Percentiles rank a stretch among this genome's conserved stretches.
Evolutionary conservation across 2,329 filamentous ascomycete species (phyloP).

Genomic region (Cercospora canescens): DNA sequence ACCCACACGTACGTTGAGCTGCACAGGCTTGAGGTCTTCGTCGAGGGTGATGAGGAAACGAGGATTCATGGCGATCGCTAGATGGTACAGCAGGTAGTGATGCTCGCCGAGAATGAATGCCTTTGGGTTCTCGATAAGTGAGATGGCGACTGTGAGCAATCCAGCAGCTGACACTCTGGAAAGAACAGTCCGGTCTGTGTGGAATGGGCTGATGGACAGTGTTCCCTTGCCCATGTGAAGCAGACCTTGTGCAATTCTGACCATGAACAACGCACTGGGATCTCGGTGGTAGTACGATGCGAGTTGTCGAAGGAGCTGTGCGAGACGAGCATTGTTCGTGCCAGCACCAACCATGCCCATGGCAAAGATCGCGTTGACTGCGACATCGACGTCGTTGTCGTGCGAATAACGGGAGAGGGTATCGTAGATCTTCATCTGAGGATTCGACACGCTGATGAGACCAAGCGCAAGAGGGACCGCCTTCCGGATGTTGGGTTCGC

Average conservation of each 20-base stretch:
- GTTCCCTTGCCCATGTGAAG: slow-evolving; percentile 99
- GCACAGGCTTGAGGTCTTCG: slow-evolving; percentile 88
- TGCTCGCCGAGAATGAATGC: slow-evolving; percentile 70
- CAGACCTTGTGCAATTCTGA: slow-evolving; percentile 94
- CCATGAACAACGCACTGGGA: slow-evolving; percentile 96
- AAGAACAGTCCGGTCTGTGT: slow-evolving; percentile 94
- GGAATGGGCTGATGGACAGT: slow-evolving; percentile 95
- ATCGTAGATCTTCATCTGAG: slow-evolving; percentile 99
- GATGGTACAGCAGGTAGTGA: slow-evolving; percentile 96
- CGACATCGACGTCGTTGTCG: slow-evolving; percentile 97
- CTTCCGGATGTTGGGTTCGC: slow-evolving; percentile 93
- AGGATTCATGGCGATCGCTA: slow-evolving; percentile 95
- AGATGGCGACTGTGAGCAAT: slow-evolving; percentile 83
- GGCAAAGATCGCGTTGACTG: slow-evolving; percentile 97
- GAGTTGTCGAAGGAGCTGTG: slow-evolving; percentile 88
- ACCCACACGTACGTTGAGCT: slow-evolving; percentile 93
- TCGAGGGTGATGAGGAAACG: slow-evolving; percentile 95
- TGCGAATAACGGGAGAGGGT: slow-evolving; percentile 96
- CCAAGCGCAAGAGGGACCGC: slow-evolving; percentile 96
- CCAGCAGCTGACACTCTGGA: slow-evolving; percentile 89
- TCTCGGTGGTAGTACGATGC: slow-evolving; percentile 98
- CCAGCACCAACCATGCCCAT: slow-evolving; percentile 97
- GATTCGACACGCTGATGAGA: slow-evolving; percentile 93
- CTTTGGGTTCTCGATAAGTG: slow-evolving; percentile 88
- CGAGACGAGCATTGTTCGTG: slow-evolving; percentile 95